Conservation (phyloP, 441 rosid species). For the Eruca vesicaria region DNA sequence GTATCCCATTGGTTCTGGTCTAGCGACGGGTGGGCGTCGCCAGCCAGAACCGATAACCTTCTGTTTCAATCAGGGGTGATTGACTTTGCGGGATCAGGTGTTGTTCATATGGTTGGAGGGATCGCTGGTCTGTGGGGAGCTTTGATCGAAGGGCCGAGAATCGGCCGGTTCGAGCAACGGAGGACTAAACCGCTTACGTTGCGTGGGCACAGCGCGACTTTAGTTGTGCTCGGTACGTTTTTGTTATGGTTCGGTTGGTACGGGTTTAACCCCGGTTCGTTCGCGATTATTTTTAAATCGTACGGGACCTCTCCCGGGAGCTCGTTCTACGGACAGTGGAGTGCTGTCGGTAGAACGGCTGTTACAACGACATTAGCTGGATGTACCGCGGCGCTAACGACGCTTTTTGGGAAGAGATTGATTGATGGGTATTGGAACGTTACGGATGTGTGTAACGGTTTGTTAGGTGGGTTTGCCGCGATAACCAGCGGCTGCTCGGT, state of each 20-base stretch:
- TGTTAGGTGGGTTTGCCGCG: slow-evolving; percentile 39
- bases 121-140: slow-evolving; percentile 51
- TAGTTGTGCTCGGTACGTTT: slow-evolving; percentile 37
- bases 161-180: slow-evolving; percentile 32
- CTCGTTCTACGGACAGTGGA: slow-evolving; percentile 53
- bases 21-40: slow-evolving; percentile 39
- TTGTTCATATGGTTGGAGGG: slow-evolving; percentile 48
- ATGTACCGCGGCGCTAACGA: slow-evolving; percentile 47
- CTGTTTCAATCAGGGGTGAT: slow-evolving; percentile 35
- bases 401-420: slow-evolving; percentile 46
- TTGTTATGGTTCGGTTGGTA: slow-evolving; percentile 38
- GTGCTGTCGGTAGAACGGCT: slow-evolving; percentile 51
- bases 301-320: slow-evolving; percentile 33
- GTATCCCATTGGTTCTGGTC: slow-evolving; percentile 39
- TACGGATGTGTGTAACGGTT: slow-evolving; percentile 46
- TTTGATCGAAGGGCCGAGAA: slow-evolving; percentile 41
- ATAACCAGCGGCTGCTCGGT: slow-evolving; percentile 36
- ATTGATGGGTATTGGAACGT: slow-evolving; percentile 40
- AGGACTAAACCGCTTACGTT: slow-evolving; percentile 15
- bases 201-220: slow-evolving; percentile 37
- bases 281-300: slow-evolving; percentile 37
- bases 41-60: slow-evolving; percentile 33
- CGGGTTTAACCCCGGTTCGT: slow-evolving; percentile 46
- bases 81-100: slow-evolving; percentile 46
- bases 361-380: slow-evolving; percentile 56